These are phyloP conservation scores for Paxillus rubicundulus DNA, from an alignment of 768 basidiomycete species.

Conservation along the genomic window DNA sequence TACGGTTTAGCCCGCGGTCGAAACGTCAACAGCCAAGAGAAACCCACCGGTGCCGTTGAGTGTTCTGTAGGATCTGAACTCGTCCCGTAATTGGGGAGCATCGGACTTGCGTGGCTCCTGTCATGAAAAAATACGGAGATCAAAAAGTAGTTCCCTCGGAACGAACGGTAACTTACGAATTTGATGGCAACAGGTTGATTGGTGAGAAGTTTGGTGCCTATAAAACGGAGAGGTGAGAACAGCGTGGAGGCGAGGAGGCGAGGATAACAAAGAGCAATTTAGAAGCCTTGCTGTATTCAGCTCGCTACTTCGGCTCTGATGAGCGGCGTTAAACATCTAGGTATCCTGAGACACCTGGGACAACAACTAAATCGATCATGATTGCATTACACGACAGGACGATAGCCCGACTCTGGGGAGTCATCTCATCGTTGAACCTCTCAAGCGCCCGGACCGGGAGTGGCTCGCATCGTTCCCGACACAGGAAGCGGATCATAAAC, in stretches of 20 bases:
- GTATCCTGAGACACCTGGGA: constrained; percentile 7
- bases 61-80: constrained; percentile 96
- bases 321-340: constrained; percentile 6
- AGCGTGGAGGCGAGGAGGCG: neutral
- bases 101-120: constrained; percentile 96
- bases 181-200: constrained; percentile 93
- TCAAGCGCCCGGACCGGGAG: constrained; percentile 13
- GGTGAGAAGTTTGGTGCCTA: constrained; percentile 84
- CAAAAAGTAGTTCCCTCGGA: constrained; percentile 11
- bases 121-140: constrained; percentile 14
- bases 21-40: constrained; percentile 1
- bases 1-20: constrained; percentile 13
- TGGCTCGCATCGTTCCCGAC: constrained; percentile 3
- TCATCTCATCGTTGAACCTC: constrained; percentile 2
- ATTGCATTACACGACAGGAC: constrained; percentile 1
- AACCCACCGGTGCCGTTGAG: constrained; percentile 82
- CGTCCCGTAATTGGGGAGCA: constrained; percentile 95
- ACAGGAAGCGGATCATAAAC: neutral
- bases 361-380: neutral
- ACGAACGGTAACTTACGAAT: constrained; percentile 61
- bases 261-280: neutral
- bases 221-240: constrained; percentile 15
- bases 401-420: constrained; percentile 3
- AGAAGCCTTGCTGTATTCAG: neutral
- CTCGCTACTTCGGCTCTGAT: neutral